Evolutionary conservation across 345 rosid genomes (phyloP), one percentile per base, ranked within the genome.

Genomic region (Ceriops decandra): DNA sequence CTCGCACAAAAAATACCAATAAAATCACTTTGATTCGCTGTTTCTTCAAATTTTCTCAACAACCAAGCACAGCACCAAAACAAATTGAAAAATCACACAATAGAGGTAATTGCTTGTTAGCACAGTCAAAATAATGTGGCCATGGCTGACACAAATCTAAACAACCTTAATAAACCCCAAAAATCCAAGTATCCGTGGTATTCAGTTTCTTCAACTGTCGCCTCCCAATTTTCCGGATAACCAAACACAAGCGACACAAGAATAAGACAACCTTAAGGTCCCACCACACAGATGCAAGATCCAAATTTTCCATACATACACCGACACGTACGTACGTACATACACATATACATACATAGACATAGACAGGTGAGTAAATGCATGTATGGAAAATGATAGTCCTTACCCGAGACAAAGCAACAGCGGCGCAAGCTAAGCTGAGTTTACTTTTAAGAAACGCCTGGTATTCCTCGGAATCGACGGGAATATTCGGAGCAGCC

Each of bases 341-440:
- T 3, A 21, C 19, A 21, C 9, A 0, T 4, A 51, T 28, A n/a
- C 28, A 21, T 28, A 15, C 22, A 54, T 30, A 54, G 7, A 7
- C 36, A 33, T 33, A 7, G 36, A 33, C 36, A 7, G 36, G 9
- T 54, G 28, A 9, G 1, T 0, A 54, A 21, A 54, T 24, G 59
- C 22, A 21, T 24, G 24, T 9, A 24, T 21, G 57, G 57, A 52
- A 22, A 52, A 52, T 22, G 24, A 52, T 19, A 5, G 16, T 27
- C 16, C 22, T 70, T 70, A 75, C 80, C 74, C 80, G 64, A 38
- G 76, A 71, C 51, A 49, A 46, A 13, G 72, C 72, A 28, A 76
- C 76, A 17, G 69, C 76, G 10, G 80, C 80, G 21, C 80, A 76
- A 58, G 80, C 80, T n/a, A 72, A 63, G 24, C 22, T 68, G 66